These are phyloP conservation scores for Simmondsia chinensis DNA, from an alignment of 148 eudicot genomes.

Conservation along the genomic window DNA sequence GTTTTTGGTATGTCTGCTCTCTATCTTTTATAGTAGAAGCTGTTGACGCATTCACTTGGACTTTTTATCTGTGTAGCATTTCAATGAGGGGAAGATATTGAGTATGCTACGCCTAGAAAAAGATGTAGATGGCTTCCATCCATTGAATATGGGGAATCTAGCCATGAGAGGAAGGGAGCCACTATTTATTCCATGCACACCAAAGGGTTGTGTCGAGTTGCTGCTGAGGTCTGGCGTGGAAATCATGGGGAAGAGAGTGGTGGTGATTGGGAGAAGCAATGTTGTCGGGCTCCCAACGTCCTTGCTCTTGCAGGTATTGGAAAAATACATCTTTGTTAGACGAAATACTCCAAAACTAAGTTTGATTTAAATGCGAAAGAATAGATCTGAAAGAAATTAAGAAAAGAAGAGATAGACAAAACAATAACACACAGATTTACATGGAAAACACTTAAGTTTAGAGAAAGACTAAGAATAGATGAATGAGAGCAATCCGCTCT, in stretches of 20 bases:
- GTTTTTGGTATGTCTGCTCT: no score
- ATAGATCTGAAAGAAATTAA: no score
- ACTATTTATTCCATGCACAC: conserved; percentile 65
- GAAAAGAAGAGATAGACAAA: no score
- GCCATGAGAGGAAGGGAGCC: conserved; percentile 82
- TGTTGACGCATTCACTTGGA: background rate
- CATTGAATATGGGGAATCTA: conserved; percentile 62
- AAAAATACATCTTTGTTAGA: background rate
- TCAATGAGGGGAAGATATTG: conserved; percentile 55
- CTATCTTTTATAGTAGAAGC: background rate
- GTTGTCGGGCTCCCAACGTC: conserved; percentile 68
- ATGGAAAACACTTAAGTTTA: no score
- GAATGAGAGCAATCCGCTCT: no score
- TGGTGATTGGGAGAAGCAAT: conserved; percentile 80
- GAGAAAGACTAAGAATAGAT: no score
- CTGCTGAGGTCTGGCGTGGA: conserved; percentile 57
- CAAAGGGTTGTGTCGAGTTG: conserved; percentile 82
- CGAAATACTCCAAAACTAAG: no score
- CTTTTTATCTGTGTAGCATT: conserved; percentile 25
- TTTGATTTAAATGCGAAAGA: no score
- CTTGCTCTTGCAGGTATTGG: conserved; percentile 57
- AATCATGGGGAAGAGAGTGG: conserved; percentile 64
- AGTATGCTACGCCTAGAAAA: conserved; percentile 48
- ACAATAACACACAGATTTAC: no score
- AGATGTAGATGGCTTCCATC: conserved; percentile 89